phyloP scores from a whole-genome alignment of 2,329 filamentous ascomycete species.

The Metarhizium sp. region DNA sequence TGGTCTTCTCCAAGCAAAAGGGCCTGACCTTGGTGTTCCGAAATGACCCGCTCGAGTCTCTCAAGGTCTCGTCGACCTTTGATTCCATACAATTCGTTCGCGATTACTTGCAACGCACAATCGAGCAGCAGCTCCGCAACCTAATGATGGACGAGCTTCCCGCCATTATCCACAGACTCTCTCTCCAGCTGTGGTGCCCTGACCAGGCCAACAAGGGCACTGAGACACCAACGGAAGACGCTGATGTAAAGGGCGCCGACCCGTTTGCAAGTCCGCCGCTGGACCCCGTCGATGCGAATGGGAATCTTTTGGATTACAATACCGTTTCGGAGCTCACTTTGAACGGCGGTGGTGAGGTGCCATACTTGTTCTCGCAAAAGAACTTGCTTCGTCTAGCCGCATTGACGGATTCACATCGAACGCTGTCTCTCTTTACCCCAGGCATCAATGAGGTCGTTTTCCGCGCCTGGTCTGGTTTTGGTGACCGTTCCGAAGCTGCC shows the following conservation, averaged over 20 bases:
- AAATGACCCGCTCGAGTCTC: constrained; percentile 93
- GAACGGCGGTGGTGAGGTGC: constrained; percentile 70
- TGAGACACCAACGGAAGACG: constrained; percentile 36
- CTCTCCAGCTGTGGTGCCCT: constrained; percentile 79
- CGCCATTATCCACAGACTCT: constrained; percentile 89
- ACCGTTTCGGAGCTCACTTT: constrained; percentile 70
- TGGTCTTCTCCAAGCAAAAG: constrained; percentile 97
- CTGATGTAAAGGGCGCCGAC: constrained; percentile 58
- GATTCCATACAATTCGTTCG: constrained; percentile 98
- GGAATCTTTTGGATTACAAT: constrained; percentile 65
- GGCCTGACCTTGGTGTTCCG: constrained; percentile 93
- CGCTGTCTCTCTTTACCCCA: constrained; percentile 83
- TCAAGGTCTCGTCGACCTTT: constrained; percentile 98
- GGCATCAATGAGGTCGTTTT: constrained; percentile 86
- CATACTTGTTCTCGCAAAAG: constrained; percentile 91
- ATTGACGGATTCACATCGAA: constrained; percentile 80
- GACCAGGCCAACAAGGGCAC: constrained; percentile 54
- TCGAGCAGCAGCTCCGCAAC: constrained; percentile 84
- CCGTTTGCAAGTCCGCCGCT: constrained; percentile 73
- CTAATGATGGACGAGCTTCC: constrained; percentile 97
- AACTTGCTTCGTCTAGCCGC: constrained; percentile 77
- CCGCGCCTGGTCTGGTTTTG: constrained; percentile 77
- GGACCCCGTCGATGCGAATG: constrained; percentile 73
- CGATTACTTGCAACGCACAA: constrained; percentile 92
- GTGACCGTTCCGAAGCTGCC: constrained; percentile 57